Evolutionary conservation across 257 asterid species (phyloP).

Genomic region (Galeopsis tetrahit): DNA sequence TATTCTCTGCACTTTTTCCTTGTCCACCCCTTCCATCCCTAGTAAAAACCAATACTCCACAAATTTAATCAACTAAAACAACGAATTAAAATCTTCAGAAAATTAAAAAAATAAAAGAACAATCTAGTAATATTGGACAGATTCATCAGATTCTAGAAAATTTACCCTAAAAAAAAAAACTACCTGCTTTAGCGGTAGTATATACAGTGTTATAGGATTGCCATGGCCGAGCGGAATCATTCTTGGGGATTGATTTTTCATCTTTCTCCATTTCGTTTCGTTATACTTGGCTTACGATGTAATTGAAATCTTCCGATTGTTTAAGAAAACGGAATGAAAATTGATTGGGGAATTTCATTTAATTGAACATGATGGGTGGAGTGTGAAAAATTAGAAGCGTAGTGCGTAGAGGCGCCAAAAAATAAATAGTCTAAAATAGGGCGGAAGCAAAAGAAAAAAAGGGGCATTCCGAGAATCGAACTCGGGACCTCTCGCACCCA

Average conservation of each 20-base stretch:
- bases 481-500: slow-evolving; percentile 96
- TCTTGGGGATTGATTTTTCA: slow-evolving; percentile 42
- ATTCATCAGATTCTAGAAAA: slow-evolving; percentile 9
- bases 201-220: slow-evolving; percentile 88
- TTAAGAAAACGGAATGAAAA: neutral
- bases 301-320: neutral
- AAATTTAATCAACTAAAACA: neutral
- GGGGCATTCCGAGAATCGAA: slow-evolving; percentile 97
- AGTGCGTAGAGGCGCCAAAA: slow-evolving; percentile 38
- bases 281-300: neutral
- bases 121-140: slow-evolving; percentile 12
- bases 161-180: neutral
- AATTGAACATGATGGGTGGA: slow-evolving; percentile 12
- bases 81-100: neutral
- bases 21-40: slow-evolving; percentile 99
- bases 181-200: slow-evolving; percentile 97
- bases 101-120: neutral
- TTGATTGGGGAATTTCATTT: slow-evolving; percentile 18
- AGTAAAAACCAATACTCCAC: slow-evolving; percentile 27
- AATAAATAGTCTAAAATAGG: slow-evolving; percentile 1
- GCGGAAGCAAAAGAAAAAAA: neutral
- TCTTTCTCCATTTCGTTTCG: slow-evolving; percentile 45
- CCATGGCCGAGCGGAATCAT: slow-evolving; percentile 75
- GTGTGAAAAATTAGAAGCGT: slow-evolving; percentile 12
- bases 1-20: slow-evolving; percentile 93